Evolutionary conservation across 2,329 filamentous ascomycete species (phyloP).

Genomic region (Epicoccum nigrum): DNA sequence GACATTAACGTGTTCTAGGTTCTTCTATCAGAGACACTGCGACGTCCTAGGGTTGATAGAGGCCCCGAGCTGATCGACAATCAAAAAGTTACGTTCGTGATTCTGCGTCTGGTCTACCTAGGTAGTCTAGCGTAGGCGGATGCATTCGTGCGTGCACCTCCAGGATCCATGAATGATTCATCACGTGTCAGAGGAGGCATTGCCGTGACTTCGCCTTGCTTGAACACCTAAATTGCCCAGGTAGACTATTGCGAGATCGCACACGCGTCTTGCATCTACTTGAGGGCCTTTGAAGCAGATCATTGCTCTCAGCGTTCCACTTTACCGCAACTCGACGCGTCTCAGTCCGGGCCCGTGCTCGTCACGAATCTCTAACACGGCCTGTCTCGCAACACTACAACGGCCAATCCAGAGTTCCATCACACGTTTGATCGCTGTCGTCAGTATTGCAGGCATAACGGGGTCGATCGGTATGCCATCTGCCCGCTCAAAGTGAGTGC

Average conservation of each 20-base stretch:
- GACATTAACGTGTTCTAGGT: too few relatives aligned
- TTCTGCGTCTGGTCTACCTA: too few relatives aligned
- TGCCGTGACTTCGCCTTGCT: constrained; percentile 3
- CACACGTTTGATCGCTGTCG: constrained; percentile 21
- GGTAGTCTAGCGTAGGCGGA: too few relatives aligned
- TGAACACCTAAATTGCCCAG: not conserved
- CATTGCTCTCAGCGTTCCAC: constrained; percentile 18
- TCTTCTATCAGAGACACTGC: too few relatives aligned
- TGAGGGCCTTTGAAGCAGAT: not conserved
- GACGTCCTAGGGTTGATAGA: too few relatives aligned
- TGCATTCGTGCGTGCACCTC: too few relatives aligned
- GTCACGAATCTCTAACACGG: constrained; percentile 41
- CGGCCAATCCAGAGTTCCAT: constrained; percentile 27
- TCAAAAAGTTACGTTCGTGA: too few relatives aligned
- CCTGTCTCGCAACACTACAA: constrained; percentile 30
- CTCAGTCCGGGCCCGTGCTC: constrained; percentile 33
- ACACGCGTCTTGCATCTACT: constrained; percentile 14
- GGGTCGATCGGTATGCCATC: constrained; percentile 21
- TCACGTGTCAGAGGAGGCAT: too few relatives aligned
- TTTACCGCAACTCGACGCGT: constrained; percentile 26
- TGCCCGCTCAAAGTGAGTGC: constrained; percentile 30
- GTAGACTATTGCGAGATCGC: not conserved
- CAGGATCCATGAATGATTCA: too few relatives aligned
- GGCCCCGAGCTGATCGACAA: too few relatives aligned
- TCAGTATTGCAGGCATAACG: constrained; percentile 30